Percentiles rank a stretch among this genome's conserved stretches.
Conservation (phyloP, 371 early-diverging fungal genomes). For the Mortierella sp. region DNA sequence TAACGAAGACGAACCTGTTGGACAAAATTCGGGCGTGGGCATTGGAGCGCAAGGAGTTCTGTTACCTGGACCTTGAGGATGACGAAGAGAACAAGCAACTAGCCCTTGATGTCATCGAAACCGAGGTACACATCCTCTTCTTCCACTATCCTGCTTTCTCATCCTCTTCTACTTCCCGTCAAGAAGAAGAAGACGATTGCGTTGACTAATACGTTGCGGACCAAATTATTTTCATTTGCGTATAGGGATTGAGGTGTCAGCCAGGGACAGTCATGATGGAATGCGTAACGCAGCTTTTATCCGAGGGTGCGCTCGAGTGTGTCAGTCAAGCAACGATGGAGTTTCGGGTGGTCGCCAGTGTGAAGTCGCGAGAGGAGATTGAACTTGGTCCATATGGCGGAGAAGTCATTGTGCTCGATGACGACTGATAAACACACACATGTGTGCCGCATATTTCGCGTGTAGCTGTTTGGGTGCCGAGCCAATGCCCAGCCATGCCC, state of each 20-base stretch:
- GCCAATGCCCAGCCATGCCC: slow-evolving; percentile 7
- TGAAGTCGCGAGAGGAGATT: slow-evolving; percentile 3
- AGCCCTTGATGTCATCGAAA: not conserved
- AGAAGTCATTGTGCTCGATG: slow-evolving; percentile 15
- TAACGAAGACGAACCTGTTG: slow-evolving; percentile 9
- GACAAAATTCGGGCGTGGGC: slow-evolving; percentile 22
- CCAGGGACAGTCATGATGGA: not conserved
- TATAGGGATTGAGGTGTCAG: not conserved
- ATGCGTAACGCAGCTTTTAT: slow-evolving; percentile 11
- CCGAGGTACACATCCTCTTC: too few species aligned
- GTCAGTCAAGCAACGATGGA: not conserved
- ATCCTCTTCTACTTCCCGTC: not conserved
- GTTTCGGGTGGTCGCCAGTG: slow-evolving; percentile 14
- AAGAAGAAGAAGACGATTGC: not conserved
- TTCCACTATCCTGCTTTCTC: not conserved
- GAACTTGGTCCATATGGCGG: not conserved
- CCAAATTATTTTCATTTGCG: not conserved
- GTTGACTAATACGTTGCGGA: not conserved
- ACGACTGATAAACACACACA: not conserved
- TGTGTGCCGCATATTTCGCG: not conserved
- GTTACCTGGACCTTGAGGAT: slow-evolving; percentile 16
- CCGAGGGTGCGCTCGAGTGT: slow-evolving; percentile 16
- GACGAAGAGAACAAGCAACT: slow-evolving; percentile 16
- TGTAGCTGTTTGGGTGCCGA: not conserved
- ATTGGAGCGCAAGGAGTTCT: slow-evolving; percentile 15